Evolutionary conservation across 2,329 filamentous ascomycete genomes (phyloP).

Genomic region (Colletotrichum destructivum): DNA sequence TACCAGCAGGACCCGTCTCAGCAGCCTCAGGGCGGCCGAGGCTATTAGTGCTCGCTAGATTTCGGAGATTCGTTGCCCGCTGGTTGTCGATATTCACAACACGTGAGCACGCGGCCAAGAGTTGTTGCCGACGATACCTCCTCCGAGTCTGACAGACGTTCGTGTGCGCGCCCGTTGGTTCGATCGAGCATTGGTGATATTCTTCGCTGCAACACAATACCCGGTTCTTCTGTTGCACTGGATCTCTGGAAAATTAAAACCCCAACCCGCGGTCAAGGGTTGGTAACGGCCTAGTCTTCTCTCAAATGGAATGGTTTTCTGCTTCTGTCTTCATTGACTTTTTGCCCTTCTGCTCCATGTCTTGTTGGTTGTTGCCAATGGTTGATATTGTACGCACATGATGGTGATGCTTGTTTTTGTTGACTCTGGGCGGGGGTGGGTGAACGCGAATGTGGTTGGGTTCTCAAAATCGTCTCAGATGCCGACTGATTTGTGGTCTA

Average conservation of each 20-base stretch:
- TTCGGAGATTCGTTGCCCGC: constrained; percentile 43
- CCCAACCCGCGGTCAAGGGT: constrained; percentile 41
- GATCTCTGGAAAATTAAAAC: constrained; percentile 43
- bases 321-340: constrained; percentile 39
- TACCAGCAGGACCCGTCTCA: constrained; percentile 62
- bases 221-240: constrained; percentile 45
- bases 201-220: constrained; percentile 45
- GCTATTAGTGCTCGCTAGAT: constrained; percentile 56
- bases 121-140: constrained; percentile 41
- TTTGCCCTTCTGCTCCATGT: constrained; percentile 21
- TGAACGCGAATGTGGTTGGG: neutral
- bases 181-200: constrained; percentile 45
- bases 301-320: constrained; percentile 42
- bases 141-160: constrained; percentile 43
- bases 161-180: constrained; percentile 44
- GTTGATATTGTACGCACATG: constrained; percentile 14
- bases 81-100: constrained; percentile 37
- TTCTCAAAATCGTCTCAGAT: constrained; percentile 17
- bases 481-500: constrained; percentile 34
- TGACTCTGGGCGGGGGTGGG: neutral
- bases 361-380: neutral
- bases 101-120: constrained; percentile 37
- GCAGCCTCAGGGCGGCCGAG: constrained; percentile 53
- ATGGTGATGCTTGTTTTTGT: constrained; percentile 24
- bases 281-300: constrained; percentile 42